These are phyloP conservation scores for Salvia hispanica DNA, from an alignment of 257 asterid genomes.

Conservation along the genomic window DNA sequence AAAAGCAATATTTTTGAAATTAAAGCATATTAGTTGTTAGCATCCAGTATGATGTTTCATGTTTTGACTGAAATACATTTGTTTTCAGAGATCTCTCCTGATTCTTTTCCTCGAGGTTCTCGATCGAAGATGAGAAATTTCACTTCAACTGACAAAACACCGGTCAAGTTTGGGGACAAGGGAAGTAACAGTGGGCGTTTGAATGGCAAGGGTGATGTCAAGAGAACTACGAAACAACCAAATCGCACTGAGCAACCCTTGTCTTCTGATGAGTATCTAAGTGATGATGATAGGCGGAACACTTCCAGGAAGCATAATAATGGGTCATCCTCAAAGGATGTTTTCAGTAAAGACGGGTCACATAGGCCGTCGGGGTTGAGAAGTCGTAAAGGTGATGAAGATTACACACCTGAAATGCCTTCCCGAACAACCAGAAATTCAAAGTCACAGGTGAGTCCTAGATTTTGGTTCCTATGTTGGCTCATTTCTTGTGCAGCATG, in stretches of 20 bases:
- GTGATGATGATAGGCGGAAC: constrained; percentile 46
- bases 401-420: constrained; percentile 39
- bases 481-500: not conserved
- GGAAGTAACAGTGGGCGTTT: constrained; percentile 35
- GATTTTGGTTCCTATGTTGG: not conserved
- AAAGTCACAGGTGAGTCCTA: constrained; percentile 49
- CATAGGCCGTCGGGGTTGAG: constrained; percentile 39
- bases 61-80: constrained; percentile 26
- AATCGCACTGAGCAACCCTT: constrained; percentile 48
- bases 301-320: constrained; percentile 35
- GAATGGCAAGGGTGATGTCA: constrained; percentile 42
- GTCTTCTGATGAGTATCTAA: constrained; percentile 56
- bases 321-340: constrained; percentile 37
- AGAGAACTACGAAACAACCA: constrained; percentile 40
- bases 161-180: constrained; percentile 44
- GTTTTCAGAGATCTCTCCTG: constrained; percentile 49
- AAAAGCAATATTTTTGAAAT: not conserved
- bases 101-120: constrained; percentile 33
- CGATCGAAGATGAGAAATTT: constrained; percentile 35
- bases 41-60: constrained; percentile 24
- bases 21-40: constrained; percentile 3
- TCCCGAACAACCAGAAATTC: constrained; percentile 38
- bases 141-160: constrained; percentile 37
- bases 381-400: constrained; percentile 37
- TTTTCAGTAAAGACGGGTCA: constrained; percentile 37